These are phyloP conservation scores for Alternaria brassicae DNA, from an alignment of 2,329 filamentous ascomycete genomes.

Conservation along the genomic window DNA sequence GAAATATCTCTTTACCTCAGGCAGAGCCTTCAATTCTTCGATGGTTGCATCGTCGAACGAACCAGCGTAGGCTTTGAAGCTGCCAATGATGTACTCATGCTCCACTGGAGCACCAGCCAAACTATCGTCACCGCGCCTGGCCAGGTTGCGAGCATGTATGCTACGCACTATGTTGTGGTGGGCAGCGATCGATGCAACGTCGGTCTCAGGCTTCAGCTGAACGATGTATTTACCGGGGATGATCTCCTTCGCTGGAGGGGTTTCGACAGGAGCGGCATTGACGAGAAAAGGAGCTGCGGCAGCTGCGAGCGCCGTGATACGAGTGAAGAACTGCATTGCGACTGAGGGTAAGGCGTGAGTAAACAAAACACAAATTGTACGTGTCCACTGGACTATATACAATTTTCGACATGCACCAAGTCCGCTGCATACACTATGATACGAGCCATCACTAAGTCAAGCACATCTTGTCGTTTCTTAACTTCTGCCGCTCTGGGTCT, in stretches of 20 bases:
- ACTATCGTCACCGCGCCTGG: constrained; percentile 22
- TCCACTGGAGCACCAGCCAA: constrained; percentile 32
- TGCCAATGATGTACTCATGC: constrained; percentile 37
- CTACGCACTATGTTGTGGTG: constrained; percentile 38
- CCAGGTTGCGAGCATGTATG: constrained; percentile 40
- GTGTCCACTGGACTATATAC: background rate
- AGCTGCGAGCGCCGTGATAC: constrained; percentile 32
- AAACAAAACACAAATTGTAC: no score
- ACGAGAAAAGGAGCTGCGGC: constrained; percentile 33
- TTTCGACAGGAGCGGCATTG: constrained; percentile 29
- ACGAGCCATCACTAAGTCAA: background rate
- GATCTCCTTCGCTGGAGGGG: constrained; percentile 13
- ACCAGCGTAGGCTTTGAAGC: constrained; percentile 44
- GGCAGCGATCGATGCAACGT: constrained; percentile 32
- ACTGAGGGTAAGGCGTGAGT: background rate
- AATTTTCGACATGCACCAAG: constrained; percentile 2
- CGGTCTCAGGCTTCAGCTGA: constrained; percentile 49
- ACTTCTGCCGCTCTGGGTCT: constrained; percentile 9
- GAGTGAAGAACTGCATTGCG: constrained; percentile 40
- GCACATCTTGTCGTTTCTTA: constrained; percentile 8
- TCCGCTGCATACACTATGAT: background rate
- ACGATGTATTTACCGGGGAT: constrained; percentile 55
- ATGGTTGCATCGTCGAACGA: constrained; percentile 40
- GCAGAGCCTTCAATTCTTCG: constrained; percentile 37
- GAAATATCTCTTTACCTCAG: no score